Evolutionary conservation across 805 yeast species (phyloP).

Genomic region (Scheffersomyces lignosus): DNA sequence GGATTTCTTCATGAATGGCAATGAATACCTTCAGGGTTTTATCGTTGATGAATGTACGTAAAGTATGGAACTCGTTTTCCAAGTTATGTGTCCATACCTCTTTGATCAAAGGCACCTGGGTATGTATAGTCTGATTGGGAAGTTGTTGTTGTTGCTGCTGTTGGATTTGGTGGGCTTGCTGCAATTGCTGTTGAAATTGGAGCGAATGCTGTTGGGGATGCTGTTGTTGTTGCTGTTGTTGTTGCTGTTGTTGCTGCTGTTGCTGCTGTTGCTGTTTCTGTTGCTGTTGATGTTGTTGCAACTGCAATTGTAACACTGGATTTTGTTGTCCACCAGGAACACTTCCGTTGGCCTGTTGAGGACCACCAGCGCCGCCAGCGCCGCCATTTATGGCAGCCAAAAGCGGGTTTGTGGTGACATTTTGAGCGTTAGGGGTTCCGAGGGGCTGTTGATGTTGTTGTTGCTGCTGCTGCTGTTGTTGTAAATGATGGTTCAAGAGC

Average conservation of each 20-base stretch:
- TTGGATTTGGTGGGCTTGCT: conserved; percentile 12
- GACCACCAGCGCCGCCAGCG: conserved; percentile 2
- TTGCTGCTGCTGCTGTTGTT: conserved; percentile 29
- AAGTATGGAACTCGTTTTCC: conserved; percentile 62
- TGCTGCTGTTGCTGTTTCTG: conserved; percentile 20
- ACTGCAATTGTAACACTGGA: conserved; percentile 33
- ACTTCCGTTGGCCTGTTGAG: background rate
- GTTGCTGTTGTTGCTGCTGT: conserved; percentile 13
- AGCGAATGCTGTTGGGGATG: conserved; percentile 21
- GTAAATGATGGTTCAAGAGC: conserved; percentile 31
- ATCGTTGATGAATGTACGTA: conserved; percentile 57
- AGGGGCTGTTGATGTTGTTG: conserved; percentile 12
- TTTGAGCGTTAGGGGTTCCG: conserved; percentile 17
- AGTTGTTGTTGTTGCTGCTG: conserved; percentile 15
- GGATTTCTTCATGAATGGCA: conserved; percentile 87
- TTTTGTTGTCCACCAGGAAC: conserved; percentile 11
- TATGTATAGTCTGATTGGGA: conserved; percentile 6
- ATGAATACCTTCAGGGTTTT: conserved; percentile 50
- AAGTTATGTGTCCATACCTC: conserved; percentile 77
- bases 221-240: conserved; percentile 19
- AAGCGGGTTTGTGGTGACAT: conserved; percentile 31
- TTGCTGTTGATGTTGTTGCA: conserved; percentile 25
- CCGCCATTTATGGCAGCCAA: conserved; percentile 37
- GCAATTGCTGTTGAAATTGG: conserved; percentile 17
- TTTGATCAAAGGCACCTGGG: conserved; percentile 52